Base-by-base conservation (phyloP, 805 yeast species). In the Schwanniomyces polymorphus region DNA sequence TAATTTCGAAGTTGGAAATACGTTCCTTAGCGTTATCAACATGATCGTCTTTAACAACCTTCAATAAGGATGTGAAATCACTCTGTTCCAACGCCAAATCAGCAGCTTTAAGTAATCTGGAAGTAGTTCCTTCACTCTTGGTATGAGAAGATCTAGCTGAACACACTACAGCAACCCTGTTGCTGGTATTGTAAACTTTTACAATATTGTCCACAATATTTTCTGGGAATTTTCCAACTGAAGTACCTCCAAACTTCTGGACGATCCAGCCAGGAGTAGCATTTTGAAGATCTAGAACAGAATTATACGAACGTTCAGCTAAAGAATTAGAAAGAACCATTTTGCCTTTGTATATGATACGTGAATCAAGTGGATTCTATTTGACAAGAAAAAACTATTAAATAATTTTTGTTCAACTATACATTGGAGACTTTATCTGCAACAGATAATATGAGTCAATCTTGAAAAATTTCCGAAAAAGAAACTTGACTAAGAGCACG, bases 161-260 rank as follows among this genome's bases (percentile, higher is more conserved):
- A 66, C 99, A 94, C 2, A 94, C 99, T 21, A 92, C 95, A 2
- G 96, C 97, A 12, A 91, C 96, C 46, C 85, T 78, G 54, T 76
- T 77, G 41, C 71, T 69, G 34, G 78, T 68, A 29, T 83, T 72
- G 62, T 82, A 89, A 21, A 75, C 80, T 59, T 82, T 82, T 41
- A 94, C 88, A 42, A 94, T 90, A 54, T 90, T 88, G 49, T 87
- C 86, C 25, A 90, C 91, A 46, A 94, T 94, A 54, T 85, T 80
- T 43, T 79, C 83, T 8, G 97, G 88, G 66, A 94, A 91, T 65
- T 94, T 94, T 18, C 99, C 99, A 27, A 94, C 97, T 41, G 94
- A 85, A 12, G 99, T 94, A 45, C 99, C 99, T 42, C 99, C 99
- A 60, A 89, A 94, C 68, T 94, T 94, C 67, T 94, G 99, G 6